phyloP scores from a whole-genome alignment of 2,329 filamentous ascomycete species.

The Colletotrichum orbiculare region DNA sequence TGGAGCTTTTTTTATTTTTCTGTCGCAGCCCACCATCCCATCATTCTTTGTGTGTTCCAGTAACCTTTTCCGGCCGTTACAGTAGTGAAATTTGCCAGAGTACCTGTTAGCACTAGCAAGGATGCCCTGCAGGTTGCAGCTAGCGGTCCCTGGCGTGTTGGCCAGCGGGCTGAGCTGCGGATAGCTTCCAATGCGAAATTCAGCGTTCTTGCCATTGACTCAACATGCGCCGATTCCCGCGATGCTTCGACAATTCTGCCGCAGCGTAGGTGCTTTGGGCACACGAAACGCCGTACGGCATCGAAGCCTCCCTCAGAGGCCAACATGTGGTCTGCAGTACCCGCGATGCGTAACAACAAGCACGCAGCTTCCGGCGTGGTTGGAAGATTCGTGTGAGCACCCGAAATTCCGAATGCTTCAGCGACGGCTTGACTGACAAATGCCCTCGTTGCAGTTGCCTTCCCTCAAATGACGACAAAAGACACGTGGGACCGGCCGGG shows the following conservation, averaged over 20 bases:
- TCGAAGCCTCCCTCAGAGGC: neutral
- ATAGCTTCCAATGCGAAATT: constrained; percentile 22
- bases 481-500: constrained; percentile 42
- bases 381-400: constrained; percentile 35
- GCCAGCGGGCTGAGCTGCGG: constrained; percentile 25
- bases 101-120: too few relatives aligned
- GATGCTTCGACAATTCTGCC: constrained; percentile 37
- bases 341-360: too few relatives aligned
- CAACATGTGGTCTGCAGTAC: neutral
- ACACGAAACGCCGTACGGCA: neutral
- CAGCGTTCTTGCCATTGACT: too few relatives aligned
- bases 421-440: neutral
- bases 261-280: constrained; percentile 18
- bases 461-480: constrained; percentile 43
- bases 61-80: too few relatives aligned
- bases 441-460: constrained; percentile 41
- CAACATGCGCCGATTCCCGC: too few relatives aligned
- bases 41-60: too few relatives aligned
- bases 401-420: neutral
- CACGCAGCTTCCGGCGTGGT: constrained; percentile 19
- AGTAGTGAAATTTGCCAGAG: too few relatives aligned
- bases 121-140: neutral
- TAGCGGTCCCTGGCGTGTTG: neutral
- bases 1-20: too few relatives aligned
- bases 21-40: too few relatives aligned